Percentiles rank a stretch among this genome's conserved stretches.
Conservation (phyloP, 2,329 filamentous ascomycete species). For the Biscogniauxia mediterranea region DNA sequence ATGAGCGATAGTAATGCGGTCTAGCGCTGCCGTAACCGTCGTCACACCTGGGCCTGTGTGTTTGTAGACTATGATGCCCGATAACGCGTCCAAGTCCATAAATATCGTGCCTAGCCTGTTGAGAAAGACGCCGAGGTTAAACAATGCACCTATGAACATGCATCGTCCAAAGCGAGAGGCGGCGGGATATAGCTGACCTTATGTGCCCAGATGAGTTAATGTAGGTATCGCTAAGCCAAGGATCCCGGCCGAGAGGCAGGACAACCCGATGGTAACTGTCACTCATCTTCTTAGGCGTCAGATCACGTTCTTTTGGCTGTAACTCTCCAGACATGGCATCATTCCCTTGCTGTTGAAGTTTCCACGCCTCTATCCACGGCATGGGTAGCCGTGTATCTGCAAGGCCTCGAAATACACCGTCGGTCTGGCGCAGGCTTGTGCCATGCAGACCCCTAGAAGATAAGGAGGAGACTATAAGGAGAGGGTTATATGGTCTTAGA, state of each 20-base stretch:
- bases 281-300: constrained; percentile 66
- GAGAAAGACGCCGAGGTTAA: not conserved
- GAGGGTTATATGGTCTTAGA: not conserved
- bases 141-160: constrained; percentile 23
- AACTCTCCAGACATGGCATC: constrained; percentile 24
- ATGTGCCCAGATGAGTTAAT: constrained; percentile 75
- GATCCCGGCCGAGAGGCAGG: constrained; percentile 68
- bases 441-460: constrained; percentile 22
- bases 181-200: constrained; percentile 42
- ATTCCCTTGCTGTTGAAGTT: constrained; percentile 43
- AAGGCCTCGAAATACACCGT: constrained; percentile 39
- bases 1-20: constrained; percentile 59
- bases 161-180: constrained; percentile 14
- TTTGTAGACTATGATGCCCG: constrained; percentile 73
- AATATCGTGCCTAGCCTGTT: constrained; percentile 66
- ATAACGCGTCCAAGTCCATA: constrained; percentile 78
- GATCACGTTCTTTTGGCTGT: constrained; percentile 45
- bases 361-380: constrained; percentile 69
- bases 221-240: constrained; percentile 76
- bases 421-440: constrained; percentile 28
- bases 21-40: constrained; percentile 48
- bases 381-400: constrained; percentile 40
- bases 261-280: constrained; percentile 70
- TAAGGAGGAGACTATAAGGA: not conserved
- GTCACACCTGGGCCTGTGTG: constrained; percentile 56